Base-by-base conservation (phyloP, 2,329 filamentous ascomycete species). In the Orbilia javanica region DNA sequence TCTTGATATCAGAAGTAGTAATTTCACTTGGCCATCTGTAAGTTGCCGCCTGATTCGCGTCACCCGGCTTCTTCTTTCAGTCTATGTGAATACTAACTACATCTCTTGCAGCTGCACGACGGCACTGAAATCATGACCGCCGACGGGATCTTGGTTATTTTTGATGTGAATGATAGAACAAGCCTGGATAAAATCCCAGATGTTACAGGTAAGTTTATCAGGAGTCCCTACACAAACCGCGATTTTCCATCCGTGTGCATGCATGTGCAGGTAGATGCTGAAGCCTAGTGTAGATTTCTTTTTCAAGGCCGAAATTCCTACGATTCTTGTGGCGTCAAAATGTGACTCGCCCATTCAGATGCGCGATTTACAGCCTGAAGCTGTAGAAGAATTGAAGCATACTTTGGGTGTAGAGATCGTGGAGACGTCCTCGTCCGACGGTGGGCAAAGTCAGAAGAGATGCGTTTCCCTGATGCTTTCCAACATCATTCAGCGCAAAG, bases 131-230 rank as follows among this genome's bases (percentile, higher is more conserved):
- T 78, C 46, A 78, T 78, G 74, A 78, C 88, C 46, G 88, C 97
- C 82, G 93, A 98, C 82, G 95, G 92, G 20, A 93, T 92, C 53
- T 85, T 97, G 81, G 89, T 95, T 74, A 86, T 98, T 60, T 97
- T 97, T 86, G 93, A 97, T 87, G 92, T 96, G 52, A 92, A 90
- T 84, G 91, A 92, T 83, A 88, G 89, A 81, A 89, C 90, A 77
- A 95, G 91, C 83, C 89, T 97, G 81, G 87, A 88, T 75, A 89
- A 92, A 77, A 87, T 97, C 68, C 91, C 92, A 46, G 89, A 91
- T 81, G 90, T 93, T 79, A 86, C 97, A 83, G 90, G 94, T 97
- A 87, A 89, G 91, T 89, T 75, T 63, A 50, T 39, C 68, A 65
- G 69, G 63, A 44, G 42, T 74, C 71, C 71, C 55, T 72, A 53